phyloP scores from a whole-genome alignment of 2,329 filamentous ascomycete genomes.

The Pyrenophora teres region DNA sequence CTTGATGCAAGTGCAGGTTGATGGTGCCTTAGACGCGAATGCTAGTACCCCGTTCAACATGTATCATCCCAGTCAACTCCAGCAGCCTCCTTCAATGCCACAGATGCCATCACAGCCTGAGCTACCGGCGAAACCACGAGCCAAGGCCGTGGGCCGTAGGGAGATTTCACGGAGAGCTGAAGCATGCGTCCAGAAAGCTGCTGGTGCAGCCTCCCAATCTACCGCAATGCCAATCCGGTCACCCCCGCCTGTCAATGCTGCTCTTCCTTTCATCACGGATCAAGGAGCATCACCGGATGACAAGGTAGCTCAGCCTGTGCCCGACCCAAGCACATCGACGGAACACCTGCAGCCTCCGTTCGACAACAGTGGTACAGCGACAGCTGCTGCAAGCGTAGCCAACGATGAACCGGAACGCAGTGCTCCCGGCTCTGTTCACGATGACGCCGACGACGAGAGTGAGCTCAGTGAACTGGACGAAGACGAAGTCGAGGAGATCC shows the following conservation, averaged over 20 bases:
- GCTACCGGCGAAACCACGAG: conserved; percentile 42
- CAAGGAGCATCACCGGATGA: conserved; percentile 29
- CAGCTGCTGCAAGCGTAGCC: conserved; percentile 32
- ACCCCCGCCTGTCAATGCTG: conserved; percentile 24
- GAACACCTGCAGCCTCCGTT: conserved; percentile 25
- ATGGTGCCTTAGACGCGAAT: conserved; percentile 29
- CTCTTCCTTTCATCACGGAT: conserved; percentile 17
- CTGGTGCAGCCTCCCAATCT: conserved; percentile 33
- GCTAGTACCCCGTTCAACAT: conserved; percentile 31
- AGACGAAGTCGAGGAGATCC: conserved; percentile 43
- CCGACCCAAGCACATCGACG: conserved; percentile 9
- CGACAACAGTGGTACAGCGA: conserved; percentile 49
- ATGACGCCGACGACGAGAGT: conserved; percentile 60
- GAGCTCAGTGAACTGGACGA: conserved; percentile 60
- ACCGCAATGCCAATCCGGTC: conserved; percentile 44
- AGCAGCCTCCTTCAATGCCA: conserved; percentile 16
- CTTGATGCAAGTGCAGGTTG: conserved; percentile 41
- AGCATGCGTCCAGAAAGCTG: conserved; percentile 54
- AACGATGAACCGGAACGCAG: conserved; percentile 53
- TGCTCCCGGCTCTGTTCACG: conserved; percentile 60
- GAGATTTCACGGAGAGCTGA: conserved; percentile 65
- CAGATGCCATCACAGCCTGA: conserved; percentile 27
- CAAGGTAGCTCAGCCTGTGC: conserved; percentile 11
- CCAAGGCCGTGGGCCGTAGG: conserved; percentile 63
- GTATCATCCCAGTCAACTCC: conserved; percentile 34